phyloP scores from a whole-genome alignment of 176 grass and related monocot genomes.

The Carex kokanica region DNA sequence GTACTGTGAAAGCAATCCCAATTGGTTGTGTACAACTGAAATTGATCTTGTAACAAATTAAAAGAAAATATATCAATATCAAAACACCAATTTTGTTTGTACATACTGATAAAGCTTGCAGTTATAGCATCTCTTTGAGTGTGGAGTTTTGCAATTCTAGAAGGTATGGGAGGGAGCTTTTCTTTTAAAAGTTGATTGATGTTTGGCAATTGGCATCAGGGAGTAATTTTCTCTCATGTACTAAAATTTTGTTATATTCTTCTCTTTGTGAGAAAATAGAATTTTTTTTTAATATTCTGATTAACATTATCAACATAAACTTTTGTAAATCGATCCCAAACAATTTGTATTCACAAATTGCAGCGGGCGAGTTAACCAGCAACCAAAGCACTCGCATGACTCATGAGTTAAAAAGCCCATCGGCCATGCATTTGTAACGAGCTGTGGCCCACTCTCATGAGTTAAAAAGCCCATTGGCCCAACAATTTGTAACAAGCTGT shows the following conservation, averaged over 20 bases:
- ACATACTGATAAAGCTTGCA: neutral
- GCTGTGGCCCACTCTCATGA: too few species aligned
- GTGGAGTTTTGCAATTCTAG: neutral
- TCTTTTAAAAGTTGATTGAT: conserved; percentile 9
- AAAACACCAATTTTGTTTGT: neutral
- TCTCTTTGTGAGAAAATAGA: too few species aligned
- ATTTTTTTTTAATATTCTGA: too few species aligned
- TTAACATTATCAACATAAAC: too few species aligned
- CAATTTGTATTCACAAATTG: too few species aligned
- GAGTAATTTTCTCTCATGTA: neutral
- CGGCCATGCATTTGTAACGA: too few species aligned
- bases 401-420: too few species aligned
- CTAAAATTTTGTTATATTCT: neutral
- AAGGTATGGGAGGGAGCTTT: neutral
- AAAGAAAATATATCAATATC: neutral
- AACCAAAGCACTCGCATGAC: too few species aligned
- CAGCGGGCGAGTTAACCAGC: too few species aligned
- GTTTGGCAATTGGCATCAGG: neutral
- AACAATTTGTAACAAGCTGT: too few species aligned
- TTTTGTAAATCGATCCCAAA: too few species aligned
- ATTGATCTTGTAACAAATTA: neutral
- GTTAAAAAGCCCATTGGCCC: too few species aligned
- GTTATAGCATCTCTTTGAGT: neutral
- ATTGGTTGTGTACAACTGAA: neutral
- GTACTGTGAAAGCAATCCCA: neutral